These are phyloP conservation scores for Penicillium antarcticum DNA, from an alignment of 495 filamentous ascomycete species.

Conservation along the genomic window DNA sequence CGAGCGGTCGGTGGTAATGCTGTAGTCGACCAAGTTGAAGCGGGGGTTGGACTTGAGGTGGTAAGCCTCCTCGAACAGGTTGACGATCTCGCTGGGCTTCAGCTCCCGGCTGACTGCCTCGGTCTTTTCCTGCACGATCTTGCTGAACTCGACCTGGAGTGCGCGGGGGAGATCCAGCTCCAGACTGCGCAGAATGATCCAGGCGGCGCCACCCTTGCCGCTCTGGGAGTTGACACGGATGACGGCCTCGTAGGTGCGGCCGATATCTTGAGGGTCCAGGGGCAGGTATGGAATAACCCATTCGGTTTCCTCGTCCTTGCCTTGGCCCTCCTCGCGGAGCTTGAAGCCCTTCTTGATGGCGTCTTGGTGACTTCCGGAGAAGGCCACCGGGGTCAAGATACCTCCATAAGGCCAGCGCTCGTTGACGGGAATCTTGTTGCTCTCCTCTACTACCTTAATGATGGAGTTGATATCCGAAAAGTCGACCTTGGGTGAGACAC, in stretches of 20 bases:
- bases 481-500: conserved; percentile 82
- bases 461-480: conserved; percentile 87
- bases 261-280: conserved; percentile 89
- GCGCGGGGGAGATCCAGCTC: conserved; percentile 92
- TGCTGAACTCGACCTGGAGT: conserved; percentile 87
- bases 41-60: conserved; percentile 76
- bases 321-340: conserved; percentile 56
- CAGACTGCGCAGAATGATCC: conserved; percentile 84
- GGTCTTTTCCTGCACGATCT: conserved; percentile 75
- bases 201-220: conserved; percentile 93
- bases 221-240: conserved; percentile 97
- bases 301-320: conserved; percentile 52
- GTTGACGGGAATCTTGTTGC: conserved; percentile 93
- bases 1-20: conserved; percentile 81
- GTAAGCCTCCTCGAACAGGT: conserved; percentile 84
- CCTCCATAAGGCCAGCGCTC: conserved; percentile 88
- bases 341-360: conserved; percentile 98
- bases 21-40: conserved; percentile 89
- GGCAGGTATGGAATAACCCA: conserved; percentile 88
- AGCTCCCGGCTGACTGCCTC: conserved; percentile 79
- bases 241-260: conserved; percentile 92
- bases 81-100: conserved; percentile 73
- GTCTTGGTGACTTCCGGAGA: conserved; percentile 73
- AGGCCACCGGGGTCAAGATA: conserved; percentile 31
- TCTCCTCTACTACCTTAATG: conserved; percentile 86